Conservation (phyloP, 208 protist species). For the Trypanosoma lewisi region DNA sequence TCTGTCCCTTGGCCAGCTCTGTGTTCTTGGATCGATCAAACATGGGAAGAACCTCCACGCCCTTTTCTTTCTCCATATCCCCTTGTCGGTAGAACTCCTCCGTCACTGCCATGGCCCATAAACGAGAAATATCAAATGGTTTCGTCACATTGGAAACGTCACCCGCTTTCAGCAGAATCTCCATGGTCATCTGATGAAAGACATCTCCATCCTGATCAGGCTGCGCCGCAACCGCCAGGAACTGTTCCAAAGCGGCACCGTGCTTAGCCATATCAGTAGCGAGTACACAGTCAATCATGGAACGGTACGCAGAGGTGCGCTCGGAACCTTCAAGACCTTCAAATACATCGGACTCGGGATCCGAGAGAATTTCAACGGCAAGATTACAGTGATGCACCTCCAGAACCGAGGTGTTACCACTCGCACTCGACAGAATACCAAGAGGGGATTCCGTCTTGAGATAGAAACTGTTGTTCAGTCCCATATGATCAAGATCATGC, state of each 20-base stretch:
- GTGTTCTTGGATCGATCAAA: constrained; percentile 84
- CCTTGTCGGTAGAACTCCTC: constrained; percentile 90
- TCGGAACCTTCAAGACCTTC: constrained; percentile 45
- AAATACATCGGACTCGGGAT: constrained; percentile 74
- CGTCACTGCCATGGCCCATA: constrained; percentile 84
- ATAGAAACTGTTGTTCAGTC: constrained; percentile 90
- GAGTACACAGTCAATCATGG: constrained; percentile 81
- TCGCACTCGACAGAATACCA: constrained; percentile 77
- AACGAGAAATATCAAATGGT: constrained; percentile 76
- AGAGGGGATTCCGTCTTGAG: constrained; percentile 86
- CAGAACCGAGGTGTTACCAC: constrained; percentile 79
- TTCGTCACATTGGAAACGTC: constrained; percentile 88
- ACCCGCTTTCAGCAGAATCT: constrained; percentile 79
- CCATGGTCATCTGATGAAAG: constrained; percentile 46
- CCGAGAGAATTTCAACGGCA: constrained; percentile 79
- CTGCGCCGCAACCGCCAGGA: constrained; percentile 22
- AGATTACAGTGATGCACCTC: constrained; percentile 90
- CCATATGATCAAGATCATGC: constrained; percentile 89
- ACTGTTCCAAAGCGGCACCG: constrained; percentile 39
- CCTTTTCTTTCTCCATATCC: constrained; percentile 87
- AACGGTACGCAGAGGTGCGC: constrained; percentile 48
- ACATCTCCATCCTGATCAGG: constrained; percentile 35
- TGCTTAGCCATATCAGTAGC: constrained; percentile 88
- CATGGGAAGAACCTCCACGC: constrained; percentile 79
- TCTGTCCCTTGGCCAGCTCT: constrained; percentile 83